Evolutionary conservation across 176 grass and related monocot species (phyloP), one percentile per base, ranked within the genome.

Genomic region (Ensete ventricosum): DNA sequence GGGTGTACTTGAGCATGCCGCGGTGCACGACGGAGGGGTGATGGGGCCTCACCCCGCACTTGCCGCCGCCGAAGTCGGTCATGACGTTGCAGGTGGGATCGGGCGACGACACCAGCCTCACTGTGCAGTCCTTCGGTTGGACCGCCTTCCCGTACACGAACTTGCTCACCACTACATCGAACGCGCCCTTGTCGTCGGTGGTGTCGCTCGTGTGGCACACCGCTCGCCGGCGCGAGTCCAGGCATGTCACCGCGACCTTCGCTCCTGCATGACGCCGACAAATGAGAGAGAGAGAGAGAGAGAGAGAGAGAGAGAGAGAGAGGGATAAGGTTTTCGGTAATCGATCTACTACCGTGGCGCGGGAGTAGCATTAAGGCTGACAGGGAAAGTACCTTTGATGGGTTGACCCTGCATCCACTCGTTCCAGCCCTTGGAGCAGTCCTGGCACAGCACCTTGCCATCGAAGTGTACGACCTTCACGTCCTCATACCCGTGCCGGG

Each of bases 351-450:
- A 64, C 51, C 5, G 27, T 16, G 11, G 17, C 17, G 55, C 9
- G 17, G 16, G 55, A 23, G 22, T 1, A 57, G 11, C 13, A 57
- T 11, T 13, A 57, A 16, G 11, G 11, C n/a, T 72, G 22, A 50
- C 67, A 49, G 24, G 34, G 11, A 9, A 14, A 25, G 26, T 79
- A 94, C 95, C 81, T 5, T 52, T 16, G 50, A 99, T 79, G 0
- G 95, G 80, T 65, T 27, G 82, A 82, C 80, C 89, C 76, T 91
- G 57, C 57, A 76, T 76, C 65, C 85, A 99, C 22, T 82, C 53
- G 82, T 87, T 87, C 86, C 88, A 99, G 71, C 73, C 89, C 80
- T 89, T 80, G 73, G 84, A 79, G 80, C 95, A 99, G 81, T 99
- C 95, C 80, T 99, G 95, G 84, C 95, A 94, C 80, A 84, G 57